phyloP scores from a whole-genome alignment of 306 rosid genomes.

The Calophaca sinica region DNA sequence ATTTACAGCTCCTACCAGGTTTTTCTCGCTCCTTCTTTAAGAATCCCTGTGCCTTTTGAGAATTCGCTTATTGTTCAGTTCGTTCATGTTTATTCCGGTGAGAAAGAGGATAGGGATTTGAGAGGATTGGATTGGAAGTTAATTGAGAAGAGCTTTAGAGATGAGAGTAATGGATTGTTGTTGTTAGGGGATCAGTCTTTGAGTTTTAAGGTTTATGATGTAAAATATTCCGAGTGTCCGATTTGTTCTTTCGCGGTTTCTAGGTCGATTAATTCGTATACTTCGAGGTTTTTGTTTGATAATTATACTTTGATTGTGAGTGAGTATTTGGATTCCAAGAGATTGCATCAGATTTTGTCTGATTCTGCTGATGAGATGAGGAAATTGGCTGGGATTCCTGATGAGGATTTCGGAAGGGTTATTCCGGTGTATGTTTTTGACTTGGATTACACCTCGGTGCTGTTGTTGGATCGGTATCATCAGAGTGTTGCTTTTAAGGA shows the following conservation, averaged over 20 bases:
- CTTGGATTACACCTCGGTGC: constrained; percentile 59
- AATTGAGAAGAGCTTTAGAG: constrained; percentile 69
- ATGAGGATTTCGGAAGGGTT: constrained; percentile 76
- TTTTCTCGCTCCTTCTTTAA: constrained; percentile 84
- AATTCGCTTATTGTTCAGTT: constrained; percentile 73
- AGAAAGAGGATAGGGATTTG: constrained; percentile 40
- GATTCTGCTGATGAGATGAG: constrained; percentile 78
- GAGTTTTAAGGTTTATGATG: constrained; percentile 63
- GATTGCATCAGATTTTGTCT: constrained; percentile 79
- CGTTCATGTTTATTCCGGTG: constrained; percentile 64
- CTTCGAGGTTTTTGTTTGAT: constrained; percentile 88
- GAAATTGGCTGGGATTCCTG: constrained; percentile 65
- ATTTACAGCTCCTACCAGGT: constrained; percentile 84
- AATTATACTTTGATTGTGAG: constrained; percentile 92
- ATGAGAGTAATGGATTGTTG: constrained; percentile 69
- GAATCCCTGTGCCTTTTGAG: constrained; percentile 81
- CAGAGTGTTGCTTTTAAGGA: constrained; percentile 91
- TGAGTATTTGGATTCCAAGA: constrained; percentile 93
- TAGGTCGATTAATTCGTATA: constrained; percentile 74
- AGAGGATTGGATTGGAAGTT: constrained; percentile 73
- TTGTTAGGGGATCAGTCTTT: constrained; percentile 74
- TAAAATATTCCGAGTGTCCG: constrained; percentile 59
- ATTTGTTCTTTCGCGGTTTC: constrained; percentile 82
- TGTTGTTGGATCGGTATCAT: constrained; percentile 88
- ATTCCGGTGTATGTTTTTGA: constrained; percentile 93